Evolutionary conservation across 805 yeast genomes (phyloP).

Genomic region (Ogataea henricii): DNA sequence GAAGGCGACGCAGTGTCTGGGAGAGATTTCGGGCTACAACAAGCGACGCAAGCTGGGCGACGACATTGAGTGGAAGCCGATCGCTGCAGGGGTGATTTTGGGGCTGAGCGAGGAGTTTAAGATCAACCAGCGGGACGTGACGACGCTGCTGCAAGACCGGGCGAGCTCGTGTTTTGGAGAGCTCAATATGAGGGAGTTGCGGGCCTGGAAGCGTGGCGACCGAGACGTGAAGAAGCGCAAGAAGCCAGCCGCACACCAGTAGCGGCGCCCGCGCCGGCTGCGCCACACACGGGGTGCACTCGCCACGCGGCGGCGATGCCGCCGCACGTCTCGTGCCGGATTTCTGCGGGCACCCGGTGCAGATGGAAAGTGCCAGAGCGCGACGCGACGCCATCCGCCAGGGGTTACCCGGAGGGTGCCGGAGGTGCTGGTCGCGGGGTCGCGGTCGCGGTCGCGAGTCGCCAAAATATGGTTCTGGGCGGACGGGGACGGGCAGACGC

Average conservation of each 20-base stretch:
- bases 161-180: constrained; percentile 27
- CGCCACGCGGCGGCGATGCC: too few relatives aligned
- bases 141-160: constrained; percentile 16
- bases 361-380: constrained; percentile 8
- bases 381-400: constrained; percentile 5
- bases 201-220: constrained; percentile 30
- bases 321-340: not conserved
- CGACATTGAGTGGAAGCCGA: constrained; percentile 29
- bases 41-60: constrained; percentile 29
- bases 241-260: not conserved
- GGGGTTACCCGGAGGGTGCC: constrained; percentile 4
- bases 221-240: constrained; percentile 15
- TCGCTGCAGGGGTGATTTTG: constrained; percentile 23
- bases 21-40: constrained; percentile 10
- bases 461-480: too few relatives aligned
- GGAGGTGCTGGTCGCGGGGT: too few relatives aligned
- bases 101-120: constrained; percentile 25
- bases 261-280: not conserved
- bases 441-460: not conserved
- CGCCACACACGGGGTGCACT: too few relatives aligned
- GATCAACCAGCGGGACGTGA: constrained; percentile 24
- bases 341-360: not conserved
- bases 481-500: too few relatives aligned
- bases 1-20: not conserved
- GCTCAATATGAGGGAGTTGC: constrained; percentile 27